Base-by-base conservation (phyloP, 257 asterid genomes). In the Striga asiatica region DNA sequence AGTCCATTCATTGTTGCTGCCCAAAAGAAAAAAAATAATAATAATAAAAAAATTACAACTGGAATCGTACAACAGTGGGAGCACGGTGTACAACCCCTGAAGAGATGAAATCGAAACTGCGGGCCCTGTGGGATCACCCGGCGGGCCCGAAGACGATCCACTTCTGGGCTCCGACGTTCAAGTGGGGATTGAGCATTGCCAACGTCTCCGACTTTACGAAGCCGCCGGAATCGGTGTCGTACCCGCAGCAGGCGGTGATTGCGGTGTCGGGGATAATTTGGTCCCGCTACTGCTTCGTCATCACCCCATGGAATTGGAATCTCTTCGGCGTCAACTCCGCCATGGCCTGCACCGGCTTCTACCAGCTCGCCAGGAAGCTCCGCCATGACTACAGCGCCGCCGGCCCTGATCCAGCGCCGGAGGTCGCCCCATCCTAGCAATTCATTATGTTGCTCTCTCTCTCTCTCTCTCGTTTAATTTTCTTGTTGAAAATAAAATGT, bases 131-230 rank as follows among this genome's bases (percentile, higher is more conserved):
- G 82, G 52, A 76, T 62, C 82, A 76, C 51, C 82, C 82, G 43
- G 82, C 76, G 60, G 82, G 82, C 1, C 82, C 82, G 14, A 76
- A 72, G 20, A 76, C 82, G 47, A 76, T 76, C 42, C 78, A 72
- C 19, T 76, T 76, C 62, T 76, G 82, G 82, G 82, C 82, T 21
- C 82, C 82, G 38, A 76, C 82, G 50, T 76, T 76, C 74, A 76
- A 76, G 43, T 76, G 82, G 82, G 78, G 76, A 3, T 80, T 77
- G 1, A 77, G 83, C 74, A 50, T 68, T 50, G 80, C 83, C 45
- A 77, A 77, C 67, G 25, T 67, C 65, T 67, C 78, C 56, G 75
- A 77, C 28, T 77, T 77, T 77, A 52, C 80, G 0, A 74, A 71
- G 71, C 78, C 80, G 55, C 73, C 83, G 28, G 83, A 74, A 2